phyloP scores from a whole-genome alignment of 1,139 yeast genomes.

The Sugiyamaella castrensis region DNA sequence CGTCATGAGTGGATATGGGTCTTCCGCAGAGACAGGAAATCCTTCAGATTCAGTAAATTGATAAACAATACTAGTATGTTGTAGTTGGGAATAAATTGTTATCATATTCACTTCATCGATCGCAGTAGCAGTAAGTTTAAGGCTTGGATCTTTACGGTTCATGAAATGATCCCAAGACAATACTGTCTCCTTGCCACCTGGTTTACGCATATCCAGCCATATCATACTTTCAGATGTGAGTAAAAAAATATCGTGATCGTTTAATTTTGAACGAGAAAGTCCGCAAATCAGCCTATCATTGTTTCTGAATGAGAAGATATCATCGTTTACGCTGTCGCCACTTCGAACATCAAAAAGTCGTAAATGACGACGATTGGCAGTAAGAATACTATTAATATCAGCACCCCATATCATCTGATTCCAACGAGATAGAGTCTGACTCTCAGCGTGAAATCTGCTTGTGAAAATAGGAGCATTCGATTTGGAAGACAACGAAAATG shows the following conservation, averaged over 20 bases:
- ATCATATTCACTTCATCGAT: slow-evolving; percentile 37
- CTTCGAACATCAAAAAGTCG: slow-evolving; percentile 21
- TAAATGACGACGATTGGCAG: slow-evolving; percentile 23
- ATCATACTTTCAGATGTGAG: slow-evolving; percentile 28
- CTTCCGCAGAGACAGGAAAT: slow-evolving; percentile 42
- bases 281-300: slow-evolving; percentile 19
- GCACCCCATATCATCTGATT: slow-evolving; percentile 21
- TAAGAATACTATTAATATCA: slow-evolving; percentile 17
- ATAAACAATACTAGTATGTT: slow-evolving; percentile 44
- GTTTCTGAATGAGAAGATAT: not conserved
- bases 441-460: slow-evolving; percentile 1
- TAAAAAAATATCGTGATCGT: slow-evolving; percentile 25
- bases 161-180: slow-evolving; percentile 71
- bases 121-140: slow-evolving; percentile 41
- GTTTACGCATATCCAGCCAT: slow-evolving; percentile 31
- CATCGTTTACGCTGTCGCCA: not conserved
- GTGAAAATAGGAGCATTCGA: not conserved
- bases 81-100: slow-evolving; percentile 43
- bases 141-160: slow-evolving; percentile 54
- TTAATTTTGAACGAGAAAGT: slow-evolving; percentile 15
- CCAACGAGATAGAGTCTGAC: slow-evolving; percentile 21
- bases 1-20: slow-evolving; percentile 38
- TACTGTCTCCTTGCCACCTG: slow-evolving; percentile 37
- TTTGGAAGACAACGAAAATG: not conserved
- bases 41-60: slow-evolving; percentile 45